Base-by-base conservation (phyloP, 1,284 basidiomycete species). In the Leucoagaricus sp. region DNA sequence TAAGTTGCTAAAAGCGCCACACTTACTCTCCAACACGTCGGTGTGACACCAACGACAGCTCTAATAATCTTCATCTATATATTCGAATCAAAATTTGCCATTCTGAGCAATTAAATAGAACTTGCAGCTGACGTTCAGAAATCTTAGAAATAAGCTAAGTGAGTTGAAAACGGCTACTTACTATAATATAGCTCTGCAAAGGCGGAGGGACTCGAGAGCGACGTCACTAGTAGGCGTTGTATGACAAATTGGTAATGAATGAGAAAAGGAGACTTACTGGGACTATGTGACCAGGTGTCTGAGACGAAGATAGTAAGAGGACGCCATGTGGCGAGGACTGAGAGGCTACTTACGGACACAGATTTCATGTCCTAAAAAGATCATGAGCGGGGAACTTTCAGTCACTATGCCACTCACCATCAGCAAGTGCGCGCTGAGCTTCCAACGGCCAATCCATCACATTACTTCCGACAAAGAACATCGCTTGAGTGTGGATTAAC, bases 111-210 rank as follows among this genome's bases (percentile, higher is more conserved):
- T 19, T 40, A 7, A 9, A 2, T 23, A 15, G 49, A 19, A 29
- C 26, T 55, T 58, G 52, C 53, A 60, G 61, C 55, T 56, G 15
- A 8, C 21, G 25, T 15, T 15, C 4, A 17, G 5, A 10, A 5
- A 15, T n/a, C 12, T 13, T 5, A 13, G 23, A 9, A 26, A n/a
- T 25, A 12, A 23, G 10, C 9, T 19, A 34, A 25, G 19, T 8
- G 4, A 34, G 10, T 28, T 10, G 12, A 55, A 29, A 15, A 8
- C 28, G 17, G 19, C 8, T 4, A 69, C 80, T 45, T 58, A 81
- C 80, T 87, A 76, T 92, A 94, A 55, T 86, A 91, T 31, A 94
- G 78, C 68, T 93, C 91, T 10, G 91, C 90, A 48, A 93, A 89
- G 25, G 87, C 89, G 64, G 91, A 74, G 63, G 85, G 76, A 68